Evolutionary conservation across 345 rosid genomes (phyloP), one percentile per base, ranked within the genome.

Genomic region (Gossypioides kirkii): DNA sequence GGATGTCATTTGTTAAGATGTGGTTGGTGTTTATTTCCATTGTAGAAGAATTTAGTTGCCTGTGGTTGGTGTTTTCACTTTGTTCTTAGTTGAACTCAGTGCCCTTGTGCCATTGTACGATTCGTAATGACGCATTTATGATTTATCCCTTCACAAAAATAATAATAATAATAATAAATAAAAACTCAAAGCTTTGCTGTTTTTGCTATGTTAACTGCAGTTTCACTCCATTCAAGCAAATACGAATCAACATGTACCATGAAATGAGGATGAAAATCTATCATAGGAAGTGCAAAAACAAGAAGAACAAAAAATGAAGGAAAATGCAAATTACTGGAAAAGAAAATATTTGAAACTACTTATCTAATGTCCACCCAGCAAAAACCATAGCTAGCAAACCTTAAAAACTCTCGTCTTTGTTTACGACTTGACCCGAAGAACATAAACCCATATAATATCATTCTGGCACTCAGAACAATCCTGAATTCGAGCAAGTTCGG

Each of bases 381-480:
- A 22, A 61, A 69, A 50, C 11, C 49, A 53, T 11, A 53, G 49
- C 56, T 26, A 58, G 25, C 18, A 58, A 8, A 25, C 17, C 67
- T 59, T 8, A n/a, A 52, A 6, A 41, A 50, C 61, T 18, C 9
- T 12, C 12, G 2, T 9, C 20, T 70, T 45, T 11, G 36, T 56
- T n/a, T 77, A 75, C 67, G 80, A 78, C 66, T 85, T 76, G 64
- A 85, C 82, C 80, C 81, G 77, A 46, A 86, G 25, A 74, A 89
- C 89, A 81, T 80, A 87, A 70, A 91, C 81, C 78, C 81, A 74
- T 23, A 76, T 49, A 53, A 77, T 63, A 8, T 42, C 72, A 28
- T 71, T 73, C 26, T 18, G 11, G 28, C 38, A 76, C 55, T 47
- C 76, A 43, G 80, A 79, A 71, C 54, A 64, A 42, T 77, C 80